A percentile compares a stretch with the other conserved stretches of the same genome.
Evolutionary conservation across 306 rosid genomes (phyloP).

Genomic region (Gastrolobium bilobum): DNA sequence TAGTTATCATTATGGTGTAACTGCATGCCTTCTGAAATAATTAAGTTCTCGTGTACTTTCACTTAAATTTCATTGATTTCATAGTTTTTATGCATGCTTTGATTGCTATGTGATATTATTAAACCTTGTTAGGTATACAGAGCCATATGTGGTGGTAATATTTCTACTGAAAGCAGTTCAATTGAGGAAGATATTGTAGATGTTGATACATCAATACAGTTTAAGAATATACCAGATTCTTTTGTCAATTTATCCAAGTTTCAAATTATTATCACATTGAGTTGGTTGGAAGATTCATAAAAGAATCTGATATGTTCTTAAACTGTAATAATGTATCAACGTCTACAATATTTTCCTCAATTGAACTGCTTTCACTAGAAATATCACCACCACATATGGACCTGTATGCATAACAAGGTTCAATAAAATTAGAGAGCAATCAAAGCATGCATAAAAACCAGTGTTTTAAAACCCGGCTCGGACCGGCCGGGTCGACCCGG

Average conservation of each 20-base stretch:
- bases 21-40: neutral
- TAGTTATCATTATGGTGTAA: neutral
- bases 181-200: conserved; percentile 60
- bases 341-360: conserved; percentile 61
- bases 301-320: conserved; percentile 66
- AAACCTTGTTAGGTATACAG: conserved; percentile 46
- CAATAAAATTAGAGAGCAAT: neutral
- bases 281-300: conserved; percentile 35
- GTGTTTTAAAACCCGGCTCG: too few species aligned
- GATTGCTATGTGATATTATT: neutral
- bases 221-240: conserved; percentile 67
- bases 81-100: neutral
- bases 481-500: too few species aligned
- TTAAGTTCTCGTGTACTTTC: neutral
- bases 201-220: conserved; percentile 60
- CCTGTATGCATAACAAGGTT: conserved; percentile 46
- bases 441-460: neutral
- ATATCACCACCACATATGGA: conserved; percentile 51
- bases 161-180: conserved; percentile 36
- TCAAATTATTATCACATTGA: too few species aligned
- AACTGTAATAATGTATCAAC: conserved; percentile 63
- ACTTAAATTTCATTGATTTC: neutral
- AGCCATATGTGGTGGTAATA: conserved; percentile 53
- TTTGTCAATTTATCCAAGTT: conserved; percentile 42
- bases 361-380: conserved; percentile 35